phyloP scores from a whole-genome alignment of 1,139 yeast genomes.

The Blastobotrys elegans region DNA sequence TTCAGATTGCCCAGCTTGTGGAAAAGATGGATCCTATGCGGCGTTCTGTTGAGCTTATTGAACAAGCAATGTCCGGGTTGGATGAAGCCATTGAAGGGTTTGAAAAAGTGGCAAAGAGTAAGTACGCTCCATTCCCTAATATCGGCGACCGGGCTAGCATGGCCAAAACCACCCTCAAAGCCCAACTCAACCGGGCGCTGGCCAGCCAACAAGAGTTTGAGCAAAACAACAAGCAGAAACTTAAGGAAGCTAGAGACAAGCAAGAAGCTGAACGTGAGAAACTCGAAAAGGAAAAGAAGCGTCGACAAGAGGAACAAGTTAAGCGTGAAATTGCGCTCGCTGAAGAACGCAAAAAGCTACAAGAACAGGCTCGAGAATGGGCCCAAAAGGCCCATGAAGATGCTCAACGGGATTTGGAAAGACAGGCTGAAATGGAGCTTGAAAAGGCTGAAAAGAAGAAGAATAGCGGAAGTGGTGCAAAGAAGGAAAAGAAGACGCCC shows the following conservation, averaged over 20 bases:
- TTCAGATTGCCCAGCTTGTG: slow-evolving; percentile 80
- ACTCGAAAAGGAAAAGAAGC: slow-evolving; percentile 35
- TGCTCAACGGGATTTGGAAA: slow-evolving; percentile 27
- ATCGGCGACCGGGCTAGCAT: slow-evolving; percentile 78
- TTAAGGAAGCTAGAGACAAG: slow-evolving; percentile 66
- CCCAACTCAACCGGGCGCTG: slow-evolving; percentile 63
- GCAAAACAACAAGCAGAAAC: slow-evolving; percentile 49
- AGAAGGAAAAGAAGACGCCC: slow-evolving; percentile 19
- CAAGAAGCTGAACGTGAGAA: slow-evolving; percentile 55
- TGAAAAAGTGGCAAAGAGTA: slow-evolving; percentile 53
- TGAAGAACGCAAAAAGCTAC: slow-evolving; percentile 70
- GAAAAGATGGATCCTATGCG: slow-evolving; percentile 57
- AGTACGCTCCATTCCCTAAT: slow-evolving; percentile 74
- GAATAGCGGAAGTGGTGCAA: not conserved
- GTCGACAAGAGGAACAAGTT: slow-evolving; percentile 38
- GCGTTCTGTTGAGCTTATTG: slow-evolving; percentile 60
- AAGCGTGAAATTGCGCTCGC: slow-evolving; percentile 77
- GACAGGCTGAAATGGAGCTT: slow-evolving; percentile 33
- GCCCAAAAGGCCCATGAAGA: slow-evolving; percentile 44
- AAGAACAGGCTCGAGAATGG: slow-evolving; percentile 82
- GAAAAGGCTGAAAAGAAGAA: slow-evolving; percentile 22
- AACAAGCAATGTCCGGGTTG: slow-evolving; percentile 52
- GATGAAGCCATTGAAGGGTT: slow-evolving; percentile 59
- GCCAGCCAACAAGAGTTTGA: slow-evolving; percentile 72
- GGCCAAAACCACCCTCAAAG: slow-evolving; percentile 72